A percentile compares a stretch with the other conserved stretches of the same genome.
Evolutionary conservation across 192 early-diverging fungal species (phyloP).

Genomic region (Entophlyctis luteolus): DNA sequence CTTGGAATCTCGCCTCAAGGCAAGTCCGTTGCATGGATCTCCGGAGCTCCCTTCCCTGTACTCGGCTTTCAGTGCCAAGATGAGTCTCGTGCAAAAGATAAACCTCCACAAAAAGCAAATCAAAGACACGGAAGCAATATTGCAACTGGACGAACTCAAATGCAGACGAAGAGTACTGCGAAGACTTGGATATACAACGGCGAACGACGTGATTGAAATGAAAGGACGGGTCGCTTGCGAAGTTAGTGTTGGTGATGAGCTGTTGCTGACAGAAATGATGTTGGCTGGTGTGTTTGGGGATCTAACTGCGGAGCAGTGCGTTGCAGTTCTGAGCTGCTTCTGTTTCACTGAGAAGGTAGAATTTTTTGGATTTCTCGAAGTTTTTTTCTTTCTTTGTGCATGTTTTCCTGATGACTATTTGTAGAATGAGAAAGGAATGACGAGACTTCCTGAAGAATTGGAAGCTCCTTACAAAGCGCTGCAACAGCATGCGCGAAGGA

Average conservation of each 20-base stretch:
- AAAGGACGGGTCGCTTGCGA: conserved; percentile 98
- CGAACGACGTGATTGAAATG: conserved; percentile 85
- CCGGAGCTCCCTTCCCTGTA: conserved; percentile 59
- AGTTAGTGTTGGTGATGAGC: conserved; percentile 88
- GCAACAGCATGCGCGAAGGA: conserved; percentile 79
- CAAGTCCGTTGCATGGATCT: conserved; percentile 55
- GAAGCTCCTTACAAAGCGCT: conserved; percentile 67
- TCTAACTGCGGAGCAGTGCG: conserved; percentile 78
- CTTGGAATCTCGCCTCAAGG: conserved; percentile 63
- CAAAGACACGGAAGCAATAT: conserved; percentile 69
- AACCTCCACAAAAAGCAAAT: conserved; percentile 70
- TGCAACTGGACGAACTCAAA: conserved; percentile 91
- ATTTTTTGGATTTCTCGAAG: not conserved
- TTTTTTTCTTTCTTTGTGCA: not conserved
- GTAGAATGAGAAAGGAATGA: not conserved
- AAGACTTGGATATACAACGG: conserved; percentile 81
- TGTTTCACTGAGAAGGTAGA: conserved; percentile 75
- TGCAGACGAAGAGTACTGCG: conserved; percentile 85
- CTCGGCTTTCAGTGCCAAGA: conserved; percentile 62
- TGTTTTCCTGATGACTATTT: not conserved
- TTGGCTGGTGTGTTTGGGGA: conserved; percentile 96
- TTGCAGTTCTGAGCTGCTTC: conserved; percentile 87
- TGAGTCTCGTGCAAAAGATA: conserved; percentile 56
- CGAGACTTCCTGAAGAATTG: conserved; percentile 64
- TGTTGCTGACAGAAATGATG: conserved; percentile 93